Percentiles rank a stretch among this genome's conserved stretches.
phyloP scores from a whole-genome alignment of 164 flowering plant genomes.

The Stephania yunnanensis region DNA sequence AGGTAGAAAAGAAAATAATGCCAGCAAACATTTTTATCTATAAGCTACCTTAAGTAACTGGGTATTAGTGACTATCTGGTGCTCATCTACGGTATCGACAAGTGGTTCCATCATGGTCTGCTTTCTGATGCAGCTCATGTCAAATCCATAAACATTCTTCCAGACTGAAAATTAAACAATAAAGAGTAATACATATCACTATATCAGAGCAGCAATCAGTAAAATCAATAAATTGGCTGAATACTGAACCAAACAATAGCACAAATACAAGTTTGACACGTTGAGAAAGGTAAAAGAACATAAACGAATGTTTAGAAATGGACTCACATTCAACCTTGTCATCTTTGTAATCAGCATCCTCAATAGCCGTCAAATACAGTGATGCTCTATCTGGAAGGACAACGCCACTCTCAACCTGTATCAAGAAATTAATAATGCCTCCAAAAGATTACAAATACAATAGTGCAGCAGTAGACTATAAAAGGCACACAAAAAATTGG shows the following conservation, averaged over 20 bases:
- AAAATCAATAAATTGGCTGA: not conserved
- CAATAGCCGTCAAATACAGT: constrained; percentile 87
- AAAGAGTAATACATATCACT: not conserved
- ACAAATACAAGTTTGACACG: not conserved
- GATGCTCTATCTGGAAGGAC: constrained; percentile 91
- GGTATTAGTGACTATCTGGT: constrained; percentile 86
- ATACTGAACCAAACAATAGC: not conserved
- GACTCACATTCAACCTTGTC: constrained; percentile 94
- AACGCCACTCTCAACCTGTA: constrained; percentile 63
- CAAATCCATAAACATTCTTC: constrained; percentile 91
- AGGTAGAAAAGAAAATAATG: not conserved
- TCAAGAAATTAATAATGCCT: not conserved
- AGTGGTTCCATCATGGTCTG: constrained; percentile 94
- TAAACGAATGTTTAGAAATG: not conserved
- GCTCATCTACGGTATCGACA: constrained; percentile 89
- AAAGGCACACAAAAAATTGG: not conserved
- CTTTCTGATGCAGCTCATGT: constrained; percentile 96
- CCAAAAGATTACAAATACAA: not conserved
- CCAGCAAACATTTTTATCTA: not conserved
- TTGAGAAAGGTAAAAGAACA: not conserved
- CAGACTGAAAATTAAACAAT: constrained; percentile 52
- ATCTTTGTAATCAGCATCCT: constrained; percentile 96
- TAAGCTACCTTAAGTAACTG: constrained; percentile 72
- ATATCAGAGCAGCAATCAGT: not conserved
- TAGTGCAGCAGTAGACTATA: no score